Percentiles rank a stretch among this genome's conserved stretches.
Conservation (phyloP, 2,329 filamentous ascomycete species). For the Aspergillus sclerotialis region DNA sequence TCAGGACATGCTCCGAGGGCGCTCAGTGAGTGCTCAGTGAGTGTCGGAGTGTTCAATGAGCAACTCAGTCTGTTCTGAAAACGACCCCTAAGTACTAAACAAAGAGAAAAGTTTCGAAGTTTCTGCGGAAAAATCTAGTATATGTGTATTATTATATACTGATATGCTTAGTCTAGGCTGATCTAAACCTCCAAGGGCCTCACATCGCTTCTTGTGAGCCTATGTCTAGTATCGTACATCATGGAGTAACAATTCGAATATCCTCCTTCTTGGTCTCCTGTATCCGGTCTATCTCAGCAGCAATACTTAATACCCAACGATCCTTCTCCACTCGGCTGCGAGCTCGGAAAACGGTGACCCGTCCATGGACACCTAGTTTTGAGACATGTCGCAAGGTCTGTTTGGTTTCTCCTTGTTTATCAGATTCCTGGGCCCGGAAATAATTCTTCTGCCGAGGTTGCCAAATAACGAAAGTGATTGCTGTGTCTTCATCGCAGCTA, state of each 20-base stretch:
- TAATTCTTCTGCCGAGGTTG: slow-evolving; percentile 51
- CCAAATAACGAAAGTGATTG: slow-evolving; percentile 63
- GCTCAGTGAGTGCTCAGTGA: too few relatives aligned
- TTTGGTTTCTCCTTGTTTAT: slow-evolving; percentile 33
- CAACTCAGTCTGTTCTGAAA: too few relatives aligned
- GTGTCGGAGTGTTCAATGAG: too few relatives aligned
- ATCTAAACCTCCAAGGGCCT: too few relatives aligned
- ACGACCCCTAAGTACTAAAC: too few relatives aligned
- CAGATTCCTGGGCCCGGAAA: slow-evolving; percentile 42
- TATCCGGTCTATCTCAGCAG: slow-evolving; percentile 58
- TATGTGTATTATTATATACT: too few relatives aligned
- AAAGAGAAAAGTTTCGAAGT: too few relatives aligned
- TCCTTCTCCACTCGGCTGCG: slow-evolving; percentile 59
- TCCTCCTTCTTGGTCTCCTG: slow-evolving; percentile 42
- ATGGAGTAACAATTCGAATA: slow-evolving; percentile 36
- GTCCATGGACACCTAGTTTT: slow-evolving; percentile 53
- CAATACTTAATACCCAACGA: slow-evolving; percentile 60
- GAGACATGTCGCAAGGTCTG: slow-evolving; percentile 52
- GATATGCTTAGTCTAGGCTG: too few relatives aligned
- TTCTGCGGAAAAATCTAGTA: too few relatives aligned
- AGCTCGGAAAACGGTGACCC: slow-evolving; percentile 60
- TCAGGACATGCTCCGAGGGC: too few relatives aligned
- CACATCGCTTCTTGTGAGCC: too few relatives aligned
- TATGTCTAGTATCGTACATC: too few relatives aligned
- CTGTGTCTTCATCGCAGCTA: slow-evolving; percentile 57